Base-by-base conservation (phyloP, 2,329 filamentous ascomycete species). In the Clonostachys solani region DNA sequence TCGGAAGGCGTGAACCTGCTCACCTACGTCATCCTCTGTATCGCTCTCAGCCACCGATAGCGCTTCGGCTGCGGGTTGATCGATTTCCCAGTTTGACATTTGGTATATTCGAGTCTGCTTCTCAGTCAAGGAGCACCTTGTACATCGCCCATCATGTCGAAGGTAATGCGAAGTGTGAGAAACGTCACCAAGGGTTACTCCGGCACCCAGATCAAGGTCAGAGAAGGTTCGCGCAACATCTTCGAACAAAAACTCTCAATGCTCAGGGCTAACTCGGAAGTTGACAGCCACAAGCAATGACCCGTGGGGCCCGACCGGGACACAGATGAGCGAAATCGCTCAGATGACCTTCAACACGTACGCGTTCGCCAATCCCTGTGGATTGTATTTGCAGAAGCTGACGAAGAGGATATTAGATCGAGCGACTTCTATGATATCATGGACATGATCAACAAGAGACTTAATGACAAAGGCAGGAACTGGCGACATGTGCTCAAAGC, bases 181-280 rank as follows among this genome's bases (percentile, higher is more conserved):
- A 99, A 97, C 78, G 92, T 99, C 71, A 97, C 94, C 68, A 99
- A 97, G 76, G 94, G 94, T 60, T 99, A 99, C 67, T 96, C 92
- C 35, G 85, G 81, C 56, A 90, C 95, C 60, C 92, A 99, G 78
- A 89, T 97, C 68, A 97, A 97, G 77, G 94, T 99, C 69, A 86
- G 92, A 75, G 92, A 96, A 89, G 91, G 91, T 95, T 74, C 55
- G 84, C 50, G 36, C 33, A 47, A 35, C 29, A 45, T 42, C 23
- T 29, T 29, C 23, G 9, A 29, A 29, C 23, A 19, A 18, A 43
- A 42, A 47, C 45, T 19, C 38, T 40, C 40, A 42, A 46, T 38
- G 42, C 17, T 29, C 17, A 29, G 16, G 16, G 38, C 40, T 40
- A 33, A 12, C 49, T 43, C 12, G 17, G n/a, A 45, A 35, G 49